These are phyloP conservation scores for Pholiota microspora DNA, from an alignment of 768 basidiomycete genomes.

Conservation along the genomic window DNA sequence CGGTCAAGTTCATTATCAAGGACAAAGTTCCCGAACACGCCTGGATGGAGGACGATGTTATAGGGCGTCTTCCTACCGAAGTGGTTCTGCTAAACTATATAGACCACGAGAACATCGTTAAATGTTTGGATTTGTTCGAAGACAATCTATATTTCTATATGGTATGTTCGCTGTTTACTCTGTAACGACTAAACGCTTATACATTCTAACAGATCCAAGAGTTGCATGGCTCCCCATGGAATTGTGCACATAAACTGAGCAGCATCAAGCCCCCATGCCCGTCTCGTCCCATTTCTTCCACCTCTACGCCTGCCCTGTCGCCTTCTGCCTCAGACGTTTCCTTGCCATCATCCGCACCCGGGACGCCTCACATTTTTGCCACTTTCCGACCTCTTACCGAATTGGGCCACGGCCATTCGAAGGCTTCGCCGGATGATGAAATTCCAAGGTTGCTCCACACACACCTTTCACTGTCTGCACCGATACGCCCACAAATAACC, in stretches of 20 bases:
- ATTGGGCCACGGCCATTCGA: neutral
- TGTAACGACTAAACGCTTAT: neutral
- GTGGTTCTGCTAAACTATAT: slow-evolving; percentile 72
- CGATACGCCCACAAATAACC: slow-evolving; percentile 42
- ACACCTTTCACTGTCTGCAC: slow-evolving; percentile 17
- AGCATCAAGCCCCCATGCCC: slow-evolving; percentile 16
- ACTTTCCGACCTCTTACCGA: slow-evolving; percentile 17
- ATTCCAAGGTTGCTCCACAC: slow-evolving; percentile 19
- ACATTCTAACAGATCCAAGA: slow-evolving; percentile 70
- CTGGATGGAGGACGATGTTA: slow-evolving; percentile 61
- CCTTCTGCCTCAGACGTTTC: slow-evolving; percentile 37
- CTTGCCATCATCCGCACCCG: slow-evolving; percentile 25
- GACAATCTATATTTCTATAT: slow-evolving; percentile 85
- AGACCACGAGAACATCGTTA: slow-evolving; percentile 79
- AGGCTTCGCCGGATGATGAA: slow-evolving; percentile 9
- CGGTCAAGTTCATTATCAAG: slow-evolving; percentile 95
- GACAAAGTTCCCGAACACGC: slow-evolving; percentile 57
- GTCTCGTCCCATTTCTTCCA: slow-evolving; percentile 23
- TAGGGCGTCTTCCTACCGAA: slow-evolving; percentile 76
- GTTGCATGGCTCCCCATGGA: slow-evolving; percentile 91
- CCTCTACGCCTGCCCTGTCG: slow-evolving; percentile 54
- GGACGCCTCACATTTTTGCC: slow-evolving; percentile 21
- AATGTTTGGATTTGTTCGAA: slow-evolving; percentile 82
- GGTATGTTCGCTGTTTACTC: slow-evolving; percentile 41
- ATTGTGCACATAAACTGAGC: slow-evolving; percentile 36